Conservation (phyloP, 345 rosid species). For the Corchorus olitorius region DNA sequence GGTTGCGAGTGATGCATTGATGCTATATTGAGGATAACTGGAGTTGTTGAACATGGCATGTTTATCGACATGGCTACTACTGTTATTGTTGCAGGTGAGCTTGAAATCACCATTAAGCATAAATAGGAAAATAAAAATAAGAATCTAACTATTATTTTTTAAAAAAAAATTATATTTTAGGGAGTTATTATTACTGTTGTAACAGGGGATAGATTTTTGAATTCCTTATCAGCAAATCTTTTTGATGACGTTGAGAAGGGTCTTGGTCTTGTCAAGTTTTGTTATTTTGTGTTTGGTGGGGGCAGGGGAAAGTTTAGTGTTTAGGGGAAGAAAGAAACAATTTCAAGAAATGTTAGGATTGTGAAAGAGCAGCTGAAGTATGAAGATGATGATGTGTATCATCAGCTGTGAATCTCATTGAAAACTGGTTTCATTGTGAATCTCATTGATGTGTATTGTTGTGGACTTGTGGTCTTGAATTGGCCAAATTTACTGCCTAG, state of each 20-base stretch:
- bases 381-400: neutral
- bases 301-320: too few relatives aligned
- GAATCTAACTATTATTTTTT: too few relatives aligned
- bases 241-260: neutral
- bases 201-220: neutral
- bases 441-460: too few relatives aligned
- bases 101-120: conserved; percentile 61
- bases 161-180: too few relatives aligned
- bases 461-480: too few relatives aligned
- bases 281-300: neutral
- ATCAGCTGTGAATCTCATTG: too few relatives aligned
- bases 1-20: conserved; percentile 67
- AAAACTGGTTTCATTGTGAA: too few relatives aligned
- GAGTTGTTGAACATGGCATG: conserved; percentile 96
- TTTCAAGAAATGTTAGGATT: neutral
- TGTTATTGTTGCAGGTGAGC: too few relatives aligned
- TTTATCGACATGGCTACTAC: conserved; percentile 63
- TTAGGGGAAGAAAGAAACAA: neutral
- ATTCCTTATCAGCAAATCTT: neutral
- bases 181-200: neutral
- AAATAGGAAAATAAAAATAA: conserved; percentile 25
- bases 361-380: neutral
- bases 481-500: too few relatives aligned
- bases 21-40: conserved; percentile 67
- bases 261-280: conserved; percentile 4